A percentile compares a stretch with the other conserved stretches of the same genome.
phyloP scores from a whole-genome alignment of 148 eudicot species.

The Linanthus parryae region DNA sequence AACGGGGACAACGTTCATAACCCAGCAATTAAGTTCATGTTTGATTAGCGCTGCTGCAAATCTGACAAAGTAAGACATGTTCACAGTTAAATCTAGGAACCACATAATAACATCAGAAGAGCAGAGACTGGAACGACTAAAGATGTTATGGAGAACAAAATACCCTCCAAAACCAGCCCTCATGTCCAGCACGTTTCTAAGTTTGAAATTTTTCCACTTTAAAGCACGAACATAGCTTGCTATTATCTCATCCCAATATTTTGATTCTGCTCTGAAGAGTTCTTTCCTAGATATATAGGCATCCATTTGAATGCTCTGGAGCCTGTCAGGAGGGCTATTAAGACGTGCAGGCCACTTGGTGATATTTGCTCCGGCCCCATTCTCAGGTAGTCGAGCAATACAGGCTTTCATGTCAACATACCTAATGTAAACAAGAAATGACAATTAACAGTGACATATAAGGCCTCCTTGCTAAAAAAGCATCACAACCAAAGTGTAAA shows the following conservation, averaged over 20 bases:
- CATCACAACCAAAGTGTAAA: too few relatives aligned
- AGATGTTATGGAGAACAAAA: constrained; percentile 2
- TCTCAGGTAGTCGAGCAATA: constrained; percentile 72
- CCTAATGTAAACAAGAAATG: constrained; percentile 36
- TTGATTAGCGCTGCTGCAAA: constrained; percentile 80
- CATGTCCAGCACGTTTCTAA: constrained; percentile 94
- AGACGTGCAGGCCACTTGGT: constrained; percentile 83
- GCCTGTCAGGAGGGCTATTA: constrained; percentile 75
- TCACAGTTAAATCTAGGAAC: background rate
- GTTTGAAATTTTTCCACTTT: constrained; percentile 48
- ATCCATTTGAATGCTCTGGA: constrained; percentile 85
- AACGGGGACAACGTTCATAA: constrained; percentile 87
- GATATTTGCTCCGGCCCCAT: constrained; percentile 66
- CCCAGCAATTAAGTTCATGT: constrained; percentile 73
- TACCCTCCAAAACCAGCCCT: constrained; percentile 99
- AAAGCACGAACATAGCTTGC: constrained; percentile 62
- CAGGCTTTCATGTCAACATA: constrained; percentile 82
- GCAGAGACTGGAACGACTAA: background rate
- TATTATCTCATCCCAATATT: constrained; percentile 85
- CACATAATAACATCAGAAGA: too few relatives aligned
- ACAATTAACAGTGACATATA: too few relatives aligned
- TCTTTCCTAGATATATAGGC: constrained; percentile 90
- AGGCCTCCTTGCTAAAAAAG: too few relatives aligned
- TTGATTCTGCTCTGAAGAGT: constrained; percentile 81
- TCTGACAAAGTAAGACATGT: constrained; percentile 29